Evolutionary conservation across 108 stramenopile species (phyloP).

Genomic region (Fistulifera solaris): DNA sequence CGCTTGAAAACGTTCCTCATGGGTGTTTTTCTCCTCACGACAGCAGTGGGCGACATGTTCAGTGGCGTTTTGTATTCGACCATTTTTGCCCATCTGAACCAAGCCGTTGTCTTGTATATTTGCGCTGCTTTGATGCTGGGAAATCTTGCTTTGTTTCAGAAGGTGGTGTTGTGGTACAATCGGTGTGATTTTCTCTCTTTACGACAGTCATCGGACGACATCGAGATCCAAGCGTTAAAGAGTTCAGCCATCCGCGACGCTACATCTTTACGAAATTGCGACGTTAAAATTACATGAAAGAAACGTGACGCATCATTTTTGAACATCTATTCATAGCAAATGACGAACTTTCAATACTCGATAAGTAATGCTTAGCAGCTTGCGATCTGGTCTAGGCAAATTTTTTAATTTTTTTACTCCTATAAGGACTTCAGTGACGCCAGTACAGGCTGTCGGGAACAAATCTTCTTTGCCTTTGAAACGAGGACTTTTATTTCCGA

Average conservation of each 20-base stretch:
- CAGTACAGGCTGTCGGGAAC: too few relatives aligned
- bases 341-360: too few relatives aligned
- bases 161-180: slow-evolving; percentile 28
- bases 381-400: too few relatives aligned
- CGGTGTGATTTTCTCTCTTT: not conserved
- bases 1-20: slow-evolving; percentile 31
- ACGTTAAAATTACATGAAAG: too few relatives aligned
- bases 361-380: too few relatives aligned
- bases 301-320: too few relatives aligned
- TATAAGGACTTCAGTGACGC: too few relatives aligned
- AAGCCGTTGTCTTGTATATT: slow-evolving; percentile 11
- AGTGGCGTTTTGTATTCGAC: slow-evolving; percentile 33
- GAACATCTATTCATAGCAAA: too few relatives aligned
- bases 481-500: slow-evolving; percentile 45
- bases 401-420: too few relatives aligned
- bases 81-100: slow-evolving; percentile 18
- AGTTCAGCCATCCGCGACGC: too few relatives aligned
- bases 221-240: too few relatives aligned
- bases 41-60: slow-evolving; percentile 48
- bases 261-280: too few relatives aligned
- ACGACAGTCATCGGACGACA: not conserved
- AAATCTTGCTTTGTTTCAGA: slow-evolving; percentile 24
- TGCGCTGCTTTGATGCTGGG: slow-evolving; percentile 31
- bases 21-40: slow-evolving; percentile 37
- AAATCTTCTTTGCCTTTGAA: slow-evolving; percentile 24